A percentile compares a stretch with the other conserved stretches of the same genome.
These are phyloP conservation scores for Parathielavia hyrcaniae DNA, from an alignment of 495 filamentous ascomycete genomes.

Conservation along the genomic window DNA sequence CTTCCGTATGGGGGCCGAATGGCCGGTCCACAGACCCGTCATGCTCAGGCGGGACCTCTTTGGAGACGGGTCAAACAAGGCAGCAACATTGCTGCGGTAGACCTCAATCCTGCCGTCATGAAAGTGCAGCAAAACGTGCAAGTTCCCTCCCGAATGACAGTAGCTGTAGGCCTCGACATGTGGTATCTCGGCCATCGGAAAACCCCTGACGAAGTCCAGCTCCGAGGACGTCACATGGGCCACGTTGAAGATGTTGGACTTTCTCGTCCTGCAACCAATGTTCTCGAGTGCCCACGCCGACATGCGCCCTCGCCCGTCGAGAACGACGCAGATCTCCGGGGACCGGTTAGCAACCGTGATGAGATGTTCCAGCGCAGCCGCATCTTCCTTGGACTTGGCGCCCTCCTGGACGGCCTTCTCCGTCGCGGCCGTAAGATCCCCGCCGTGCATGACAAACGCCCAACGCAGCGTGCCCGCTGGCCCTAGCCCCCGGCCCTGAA, in stretches of 20 bases:
- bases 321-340: constrained; percentile 80
- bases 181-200: constrained; percentile 32
- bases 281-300: constrained; percentile 93
- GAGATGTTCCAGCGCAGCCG: constrained; percentile 72
- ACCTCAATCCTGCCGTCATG: constrained; percentile 82
- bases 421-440: constrained; percentile 68
- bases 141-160: constrained; percentile 54
- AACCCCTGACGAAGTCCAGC: constrained; percentile 55
- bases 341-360: constrained; percentile 77
- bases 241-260: constrained; percentile 75
- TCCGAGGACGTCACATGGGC: constrained; percentile 63
- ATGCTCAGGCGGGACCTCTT: constrained; percentile 54
- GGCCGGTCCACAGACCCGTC: constrained; percentile 71
- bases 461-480: constrained; percentile 48
- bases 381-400: constrained; percentile 49
- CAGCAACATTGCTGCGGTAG: constrained; percentile 70
- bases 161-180: constrained; percentile 71
- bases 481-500: constrained; percentile 53
- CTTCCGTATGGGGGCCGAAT: constrained; percentile 72
- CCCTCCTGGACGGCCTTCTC: constrained; percentile 65
- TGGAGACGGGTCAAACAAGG: constrained; percentile 72
- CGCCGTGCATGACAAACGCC: constrained; percentile 79
- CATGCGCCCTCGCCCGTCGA: constrained; percentile 82
- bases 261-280: constrained; percentile 65
- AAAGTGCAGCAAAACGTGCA: constrained; percentile 76